Evolutionary conservation across 208 protist genomes (phyloP), one percentile per base, ranked within the genome.

Genomic region (Leishmania arabica): DNA sequence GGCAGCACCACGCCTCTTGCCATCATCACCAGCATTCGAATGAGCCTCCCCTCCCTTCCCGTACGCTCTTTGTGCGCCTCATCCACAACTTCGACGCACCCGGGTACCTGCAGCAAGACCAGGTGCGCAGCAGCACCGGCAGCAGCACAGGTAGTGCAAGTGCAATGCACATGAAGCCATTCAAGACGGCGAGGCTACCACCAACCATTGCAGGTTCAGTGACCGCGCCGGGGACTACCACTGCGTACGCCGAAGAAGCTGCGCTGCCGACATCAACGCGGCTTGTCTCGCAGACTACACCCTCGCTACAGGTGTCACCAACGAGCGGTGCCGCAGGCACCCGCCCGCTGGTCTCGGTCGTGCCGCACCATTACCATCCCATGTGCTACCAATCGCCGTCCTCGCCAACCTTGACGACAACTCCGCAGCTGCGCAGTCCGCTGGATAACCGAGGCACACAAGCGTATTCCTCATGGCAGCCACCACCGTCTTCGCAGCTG

Each of bases 11-110:
- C 64, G 17, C 24, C 19, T 65, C 40, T 42, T n/a, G 34, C 31
- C 64, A 11, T 24, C 65, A 73, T 21, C 62, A 47, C 64, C 49
- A 56, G 9, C 27, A 6, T 3, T 21, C 74, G 6, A 21, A 24
- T 1, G 81, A 84, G 45, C 81, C 76, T 17, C 60, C 76, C 9
- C 77, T 85, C 54, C 76, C 77, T 13, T 73, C 70, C 64, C 77
- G 81, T 64, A 88, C 81, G 5, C 78, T 88, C 65, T 88, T 88
- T 53, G 74, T 88, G 13, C 77, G 75, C 53, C 77, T 88, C 24
- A 75, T 64, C 37, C 80, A 78, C 76, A 88, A 88, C 76, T 88
- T 85, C 31, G 64, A 72, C 42, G 21, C 37, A 11, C 71, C 78
- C 2, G 64, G 51, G 74, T 77, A 24, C 37, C 31, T 77, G 0